Evolutionary conservation across 306 rosid genomes (phyloP).

Genomic region (Pueraria montana): DNA sequence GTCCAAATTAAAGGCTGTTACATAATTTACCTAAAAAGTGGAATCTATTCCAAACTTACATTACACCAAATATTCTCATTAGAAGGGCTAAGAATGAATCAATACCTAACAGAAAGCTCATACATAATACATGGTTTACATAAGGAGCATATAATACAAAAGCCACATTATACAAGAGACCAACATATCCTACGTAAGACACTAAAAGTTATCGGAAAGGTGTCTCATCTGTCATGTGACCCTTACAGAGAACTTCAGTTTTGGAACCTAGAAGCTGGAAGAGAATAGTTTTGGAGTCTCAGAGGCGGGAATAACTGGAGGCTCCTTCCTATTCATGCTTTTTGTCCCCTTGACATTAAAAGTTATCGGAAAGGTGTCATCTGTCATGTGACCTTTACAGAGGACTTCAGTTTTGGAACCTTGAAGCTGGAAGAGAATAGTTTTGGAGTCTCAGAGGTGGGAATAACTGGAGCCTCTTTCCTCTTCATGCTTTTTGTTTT

Average conservation of each 20-base stretch:
- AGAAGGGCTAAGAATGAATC: constrained; percentile 26
- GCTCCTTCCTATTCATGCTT: constrained; percentile 70
- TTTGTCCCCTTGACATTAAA: constrained; percentile 56
- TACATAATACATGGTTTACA: constrained; percentile 54
- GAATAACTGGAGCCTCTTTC: constrained; percentile 53
- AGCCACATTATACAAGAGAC: constrained; percentile 15
- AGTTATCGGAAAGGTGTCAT: background rate
- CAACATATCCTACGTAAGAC: background rate
- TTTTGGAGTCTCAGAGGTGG: constrained; percentile 58
- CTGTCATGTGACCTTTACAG: constrained; percentile 35
- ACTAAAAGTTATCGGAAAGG: background rate
- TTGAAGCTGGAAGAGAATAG: constrained; percentile 76
- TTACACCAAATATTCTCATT: background rate
- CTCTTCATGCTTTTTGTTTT: constrained; percentile 63
- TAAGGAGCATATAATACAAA: background rate
- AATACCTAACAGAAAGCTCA: constrained; percentile 34
- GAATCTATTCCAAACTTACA: background rate
- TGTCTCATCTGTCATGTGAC: constrained; percentile 30
- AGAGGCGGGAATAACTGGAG: constrained; percentile 28
- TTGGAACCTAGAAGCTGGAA: constrained; percentile 81
- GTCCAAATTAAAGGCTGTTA: background rate
- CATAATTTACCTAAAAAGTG: background rate
- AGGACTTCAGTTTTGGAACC: constrained; percentile 84
- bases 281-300: constrained; percentile 76
- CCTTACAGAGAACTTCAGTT: constrained; percentile 64